Evolutionary conservation across 345 rosid species (phyloP), one percentile per base, ranked within the genome.

Genomic region (Brassica juncea): DNA sequence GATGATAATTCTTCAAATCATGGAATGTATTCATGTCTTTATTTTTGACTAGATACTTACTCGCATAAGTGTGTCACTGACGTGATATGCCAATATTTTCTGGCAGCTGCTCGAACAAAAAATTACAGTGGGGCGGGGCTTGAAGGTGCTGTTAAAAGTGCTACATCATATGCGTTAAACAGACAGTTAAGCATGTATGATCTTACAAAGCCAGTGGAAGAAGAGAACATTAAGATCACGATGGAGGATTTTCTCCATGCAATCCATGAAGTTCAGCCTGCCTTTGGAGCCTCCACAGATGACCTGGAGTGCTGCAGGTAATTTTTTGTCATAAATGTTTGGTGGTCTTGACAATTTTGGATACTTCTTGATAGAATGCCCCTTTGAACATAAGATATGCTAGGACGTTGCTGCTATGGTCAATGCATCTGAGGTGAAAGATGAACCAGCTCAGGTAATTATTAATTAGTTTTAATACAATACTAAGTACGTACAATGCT

Each of bases 61-160:
- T 70, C 37, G 34, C 68, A 58, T 54, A 54, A 16, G 7, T 54
- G 59, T 54, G 8, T 54, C 35, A 16, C 9, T 54, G 59, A 60
- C 65, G 35, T 64, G 61, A 39, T 52, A 21, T 67, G 39, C 39
- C 11, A 62, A 65, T 80, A 54, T 63, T 71, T 59, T 72, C 62
- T 74, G 23, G 75, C 92, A 96, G 98, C 99, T 85, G 97, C 98
- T 82, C 92, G 97, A 71, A 90, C 98, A 15, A 96, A 96, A 81
- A 96, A 96, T 77, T 96, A 86, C 71, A 93, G 99, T 82, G 99
- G 99, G 42, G 98, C 99, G 4, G 99, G 93, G 84, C 95, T 96
- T 80, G 99, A 96, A 87, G 99, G 97, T 80, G 97, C 89, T 82
- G 99, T 92, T 25, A 96, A 93, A 87, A 93, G 99, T 87, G 99